These are phyloP conservation scores for Linum tenue DNA, from an alignment of 345 rosid species.

Conservation along the genomic window DNA sequence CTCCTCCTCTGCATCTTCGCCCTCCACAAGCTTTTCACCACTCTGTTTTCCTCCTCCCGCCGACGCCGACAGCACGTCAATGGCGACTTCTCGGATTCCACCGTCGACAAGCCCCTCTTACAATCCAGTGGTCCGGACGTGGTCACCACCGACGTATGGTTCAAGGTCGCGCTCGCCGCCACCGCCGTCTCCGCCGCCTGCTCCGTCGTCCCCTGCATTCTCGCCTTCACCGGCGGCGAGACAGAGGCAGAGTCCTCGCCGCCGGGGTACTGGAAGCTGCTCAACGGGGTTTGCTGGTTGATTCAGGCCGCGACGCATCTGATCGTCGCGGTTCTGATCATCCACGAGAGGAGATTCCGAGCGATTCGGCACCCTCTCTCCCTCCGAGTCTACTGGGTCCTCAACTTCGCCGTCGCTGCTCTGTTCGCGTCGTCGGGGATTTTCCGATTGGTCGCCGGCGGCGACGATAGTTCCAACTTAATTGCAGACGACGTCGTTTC, in stretches of 20 bases:
- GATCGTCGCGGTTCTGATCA: slow-evolving; percentile 45
- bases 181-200: slow-evolving; percentile 38
- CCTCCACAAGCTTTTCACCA: slow-evolving; percentile 36
- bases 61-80: neutral
- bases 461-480: slow-evolving; percentile 23
- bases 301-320: slow-evolving; percentile 64
- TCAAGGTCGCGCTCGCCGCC: slow-evolving; percentile 42
- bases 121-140: slow-evolving; percentile 14
- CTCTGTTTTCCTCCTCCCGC: slow-evolving; percentile 18
- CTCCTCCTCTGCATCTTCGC: slow-evolving; percentile 38
- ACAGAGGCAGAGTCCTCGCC: slow-evolving; percentile 12
- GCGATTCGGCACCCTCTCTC: slow-evolving; percentile 50
- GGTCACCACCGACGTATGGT: slow-evolving; percentile 33
- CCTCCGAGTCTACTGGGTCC: slow-evolving; percentile 58
- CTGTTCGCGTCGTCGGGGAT: slow-evolving; percentile 53
- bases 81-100: slow-evolving; percentile 18
- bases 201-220: slow-evolving; percentile 37
- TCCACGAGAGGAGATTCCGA: slow-evolving; percentile 63
- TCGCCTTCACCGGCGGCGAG: slow-evolving; percentile 31
- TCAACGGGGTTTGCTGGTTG: slow-evolving; percentile 53
- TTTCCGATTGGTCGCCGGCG: slow-evolving; percentile 29
- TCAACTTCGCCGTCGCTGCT: slow-evolving; percentile 29
- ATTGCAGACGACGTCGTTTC: slow-evolving; percentile 51
- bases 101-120: slow-evolving; percentile 51
- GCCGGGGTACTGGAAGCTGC: slow-evolving; percentile 20